Base-by-base conservation (phyloP, 768 basidiomycete species). In the Serpula lacrymans region DNA sequence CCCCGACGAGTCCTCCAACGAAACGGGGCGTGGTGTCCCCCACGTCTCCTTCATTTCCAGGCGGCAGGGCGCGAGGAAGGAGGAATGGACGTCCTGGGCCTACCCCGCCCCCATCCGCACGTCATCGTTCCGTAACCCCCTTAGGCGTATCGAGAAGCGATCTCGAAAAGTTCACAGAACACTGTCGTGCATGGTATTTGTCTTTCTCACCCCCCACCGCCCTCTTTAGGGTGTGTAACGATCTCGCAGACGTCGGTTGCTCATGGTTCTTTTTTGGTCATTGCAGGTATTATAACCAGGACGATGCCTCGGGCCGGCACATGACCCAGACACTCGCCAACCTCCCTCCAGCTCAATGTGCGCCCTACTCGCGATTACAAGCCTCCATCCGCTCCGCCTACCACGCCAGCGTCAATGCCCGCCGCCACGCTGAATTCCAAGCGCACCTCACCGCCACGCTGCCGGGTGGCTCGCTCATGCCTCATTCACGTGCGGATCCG, bases 261-360 rank as follows among this genome's bases (percentile, higher is more conserved):
- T n/a, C 17, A 40, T 21, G 22, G 34, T 37, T 58, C 45, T 49
- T 20, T 29, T 28, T 36, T 33, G 34, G 13, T 39, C 37, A 47
- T 20, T 37, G 24, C 51, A 91, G 88, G 89, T 92, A 89, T 62
- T 91, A 80, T 60, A 69, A 78, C 47, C 89, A 91, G 60, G 84
- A 90, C 55, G 82, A 87, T 52, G 72, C 79, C 49, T 75, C 89
- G 14, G 84, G 88, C 20, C 79, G 79, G 34, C 67, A 75, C 46
- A 91, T 95, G 82, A 85, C 87, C 11, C 82, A 88, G 49, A 89
- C 82, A 3, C 69, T 95, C 33, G 75, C 88, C 32, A 82, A 81
- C 24, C 73, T 92, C 3, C 84, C 85, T 6, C 78, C 89, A 2
- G 82, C 87, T 1, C 90, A 94, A 50, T 83, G 88, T 42, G 88